Base-by-base conservation (phyloP, 2,329 filamentous ascomycete genomes). In the Lecanicillium sp. region DNA sequence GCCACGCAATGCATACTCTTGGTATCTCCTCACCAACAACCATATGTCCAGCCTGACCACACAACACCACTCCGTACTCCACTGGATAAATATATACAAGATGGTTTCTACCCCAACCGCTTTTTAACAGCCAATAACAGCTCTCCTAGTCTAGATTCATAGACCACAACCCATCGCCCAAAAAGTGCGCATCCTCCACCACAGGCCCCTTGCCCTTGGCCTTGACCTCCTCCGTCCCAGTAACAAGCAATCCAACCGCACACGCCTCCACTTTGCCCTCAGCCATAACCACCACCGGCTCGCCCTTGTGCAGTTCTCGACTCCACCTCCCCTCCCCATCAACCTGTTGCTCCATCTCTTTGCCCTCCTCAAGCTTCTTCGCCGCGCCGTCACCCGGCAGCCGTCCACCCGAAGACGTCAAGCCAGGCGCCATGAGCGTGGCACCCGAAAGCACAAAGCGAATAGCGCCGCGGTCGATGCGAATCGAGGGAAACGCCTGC, bases 221-320 rank as follows among this genome's bases (percentile, higher is more conserved):
- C 75, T 92, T 95, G 59, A 95, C 89, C 63, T 95, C 88, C 61
- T 82, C 80, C 0, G 92, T 95, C 3, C 88, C 83, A 54, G 83
- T 78, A 52, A 86, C 87, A 57, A 98, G 58, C 46, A 84, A 68
- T 0, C 92, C 92, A 1, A 98, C 83, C 40, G 94, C 77, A 61
- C 89, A 95, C 5, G 88, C 86, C 66, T 90, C 80, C 51, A 83
- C 77, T 69, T 98, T 98, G 7, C 92, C 92, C 71, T 98, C 92
- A 0, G 92, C 88, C 67, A 81, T 80, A 14, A 98, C 75, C 5
- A 90, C 85, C 7, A 95, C 92, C 2, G 92, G 83, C 57, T 86
- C 78, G 0, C 90, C 92, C 54, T 83, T 80, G 47, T 77, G 73
- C 47, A 95, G 58, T 58, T 92, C 87, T 36, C 73, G 58, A 51